phyloP scores from a whole-genome alignment of 73 alveolate genomes.

The Paramecium sexaurelia region DNA sequence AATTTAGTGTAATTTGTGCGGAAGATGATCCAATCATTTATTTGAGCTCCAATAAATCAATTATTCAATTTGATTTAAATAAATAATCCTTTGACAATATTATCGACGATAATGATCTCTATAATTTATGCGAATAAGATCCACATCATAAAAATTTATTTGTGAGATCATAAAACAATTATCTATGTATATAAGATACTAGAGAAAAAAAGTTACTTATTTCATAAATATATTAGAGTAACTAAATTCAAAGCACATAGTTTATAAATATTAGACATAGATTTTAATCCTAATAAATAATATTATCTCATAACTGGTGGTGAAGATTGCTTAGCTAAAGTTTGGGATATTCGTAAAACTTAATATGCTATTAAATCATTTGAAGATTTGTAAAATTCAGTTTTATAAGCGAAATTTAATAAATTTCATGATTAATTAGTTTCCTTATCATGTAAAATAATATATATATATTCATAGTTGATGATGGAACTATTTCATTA shows the following conservation, averaged over 20 bases:
- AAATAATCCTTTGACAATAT: neutral
- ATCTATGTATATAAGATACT: constrained; percentile 13
- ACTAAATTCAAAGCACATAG: constrained; percentile 48
- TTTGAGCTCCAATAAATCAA: neutral
- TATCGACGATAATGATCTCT: neutral
- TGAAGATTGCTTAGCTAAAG: constrained; percentile 28
- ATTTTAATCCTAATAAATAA: constrained; percentile 52
- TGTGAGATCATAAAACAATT: constrained; percentile 24
- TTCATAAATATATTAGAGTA: neutral
- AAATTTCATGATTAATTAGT: constrained; percentile 49
- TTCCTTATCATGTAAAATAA: constrained; percentile 9
- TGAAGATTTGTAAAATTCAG: constrained; percentile 50
- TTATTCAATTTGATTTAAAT: constrained; percentile 7
- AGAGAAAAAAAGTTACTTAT: neutral
- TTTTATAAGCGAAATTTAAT: constrained; percentile 27
- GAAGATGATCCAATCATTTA: constrained; percentile 27
- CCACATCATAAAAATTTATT: constrained; percentile 42
- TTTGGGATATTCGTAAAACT: constrained; percentile 56
- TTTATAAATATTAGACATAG: constrained; percentile 5
- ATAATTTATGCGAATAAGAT: neutral
- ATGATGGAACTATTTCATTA: constrained; percentile 51
- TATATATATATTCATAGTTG: neutral
- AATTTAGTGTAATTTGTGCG: neutral
- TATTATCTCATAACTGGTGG: constrained; percentile 37
- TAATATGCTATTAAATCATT: constrained; percentile 48